Base-by-base conservation (phyloP, 805 yeast species). In the Ogataea pilisensis region DNA sequence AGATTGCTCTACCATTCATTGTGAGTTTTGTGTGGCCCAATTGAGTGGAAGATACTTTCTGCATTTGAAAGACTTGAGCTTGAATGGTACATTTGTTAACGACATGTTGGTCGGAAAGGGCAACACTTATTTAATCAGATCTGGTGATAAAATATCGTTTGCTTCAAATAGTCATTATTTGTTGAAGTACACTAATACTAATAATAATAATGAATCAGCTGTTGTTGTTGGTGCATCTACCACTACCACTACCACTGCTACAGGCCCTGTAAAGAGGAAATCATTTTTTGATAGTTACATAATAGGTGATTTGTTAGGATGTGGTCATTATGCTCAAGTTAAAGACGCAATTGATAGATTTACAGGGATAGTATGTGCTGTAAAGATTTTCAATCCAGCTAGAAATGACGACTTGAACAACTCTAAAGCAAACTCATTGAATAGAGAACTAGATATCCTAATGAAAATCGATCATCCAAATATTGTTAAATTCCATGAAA, bases 311-410 rank as follows among this genome's bases (percentile, higher is more conserved):
- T 76, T 80, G 47, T 61, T 85, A 18, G 93, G 93, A 0, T 64
- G 82, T 4, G 93, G 93, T 0, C 91, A 85, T 60, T 85, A 85
- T 53, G 91, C 93, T 0, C 78, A 78, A n/a, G 93, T 85, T 3
- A 81, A 78, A 54, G 85, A 82, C 49, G 87, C 87, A 2, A 66
- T 68, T 7, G 71, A 76, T 46, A 73, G 79, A 49, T 58, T 61
- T 7, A 71, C 80, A 0, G 87, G 88, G 0, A 72, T 72, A 37
- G 61, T 72, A 2, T 84, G 78, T 35, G 93, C 91, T 0, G 86
- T 85, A 4, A 85, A 85, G 54, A 79, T 85, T 8, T 85, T 85
- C 60, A 66, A 63, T 44, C 74, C 73, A 9, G 66, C 68, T 8
- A 53, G 49, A 24, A 54, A 43, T 20, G 60, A 51, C 31, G 57